Evolutionary conservation across 2,329 filamentous ascomycete species (phyloP).

Genomic region (Oidium heveae): DNA sequence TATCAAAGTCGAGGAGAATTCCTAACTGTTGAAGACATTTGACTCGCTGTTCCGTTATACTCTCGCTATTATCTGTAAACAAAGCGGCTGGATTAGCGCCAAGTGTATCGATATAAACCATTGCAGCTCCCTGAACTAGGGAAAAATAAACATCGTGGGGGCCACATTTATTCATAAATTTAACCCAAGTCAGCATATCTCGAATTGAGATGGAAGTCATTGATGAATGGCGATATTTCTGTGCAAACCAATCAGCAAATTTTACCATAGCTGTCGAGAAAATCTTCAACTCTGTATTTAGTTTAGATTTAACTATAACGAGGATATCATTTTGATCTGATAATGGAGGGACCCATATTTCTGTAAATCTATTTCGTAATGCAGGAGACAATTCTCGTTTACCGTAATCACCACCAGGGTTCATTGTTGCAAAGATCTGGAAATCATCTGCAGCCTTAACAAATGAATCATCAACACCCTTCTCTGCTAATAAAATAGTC

Average conservation of each 20-base stretch:
- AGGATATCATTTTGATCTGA: constrained; percentile 66
- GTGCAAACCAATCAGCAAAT: constrained; percentile 85
- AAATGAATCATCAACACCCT: constrained; percentile 62
- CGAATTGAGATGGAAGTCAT: constrained; percentile 67
- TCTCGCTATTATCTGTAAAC: constrained; percentile 43
- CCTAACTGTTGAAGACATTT: constrained; percentile 50
- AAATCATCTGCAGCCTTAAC: constrained; percentile 56
- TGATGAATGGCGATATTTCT: constrained; percentile 49
- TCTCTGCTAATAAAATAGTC: constrained; percentile 75
- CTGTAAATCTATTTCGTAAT: constrained; percentile 84
- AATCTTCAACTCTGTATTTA: constrained; percentile 27
- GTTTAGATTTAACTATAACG: constrained; percentile 61
- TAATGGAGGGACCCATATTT: constrained; percentile 89
- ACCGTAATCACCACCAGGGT: constrained; percentile 92
- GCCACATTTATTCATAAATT: constrained; percentile 50
- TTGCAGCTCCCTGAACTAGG: constrained; percentile 65
- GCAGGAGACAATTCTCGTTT: constrained; percentile 94
- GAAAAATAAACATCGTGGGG: constrained; percentile 20
- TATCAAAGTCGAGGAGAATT: constrained; percentile 36
- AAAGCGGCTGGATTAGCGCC: constrained; percentile 86
- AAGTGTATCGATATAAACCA: constrained; percentile 87
- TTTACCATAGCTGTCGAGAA: constrained; percentile 48
- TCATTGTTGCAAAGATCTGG: constrained; percentile 97
- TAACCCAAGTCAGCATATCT: constrained; percentile 79
- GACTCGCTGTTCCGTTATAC: constrained; percentile 43